These are phyloP conservation scores for Irpex sp. DNA, from an alignment of 1,284 basidiomycete genomes.

Conservation along the genomic window DNA sequence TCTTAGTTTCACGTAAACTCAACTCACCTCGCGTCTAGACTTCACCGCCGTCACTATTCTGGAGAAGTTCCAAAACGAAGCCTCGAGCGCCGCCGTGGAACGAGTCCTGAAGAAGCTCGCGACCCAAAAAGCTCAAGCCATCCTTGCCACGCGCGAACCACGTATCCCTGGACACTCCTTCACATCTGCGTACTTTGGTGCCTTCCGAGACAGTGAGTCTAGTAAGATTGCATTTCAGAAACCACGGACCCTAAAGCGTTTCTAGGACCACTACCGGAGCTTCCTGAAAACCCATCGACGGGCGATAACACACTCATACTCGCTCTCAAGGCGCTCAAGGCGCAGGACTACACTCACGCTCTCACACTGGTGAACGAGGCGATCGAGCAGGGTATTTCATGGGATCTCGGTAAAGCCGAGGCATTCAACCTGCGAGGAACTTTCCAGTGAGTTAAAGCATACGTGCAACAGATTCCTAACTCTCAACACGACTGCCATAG, in stretches of 20 bases:
- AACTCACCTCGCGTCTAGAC: constrained; percentile 46
- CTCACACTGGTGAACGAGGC: constrained; percentile 83
- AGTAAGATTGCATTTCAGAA: not conserved
- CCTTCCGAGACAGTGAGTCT: constrained; percentile 83
- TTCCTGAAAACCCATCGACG: constrained; percentile 73
- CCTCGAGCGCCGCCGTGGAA: constrained; percentile 82
- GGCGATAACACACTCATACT: constrained; percentile 86
- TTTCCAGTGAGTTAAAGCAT: constrained; percentile 64
- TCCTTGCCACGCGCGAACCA: constrained; percentile 73
- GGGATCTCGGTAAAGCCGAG: constrained; percentile 75
- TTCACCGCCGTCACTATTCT: constrained; percentile 96
- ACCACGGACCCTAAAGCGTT: constrained; percentile 5
- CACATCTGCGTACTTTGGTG: constrained; percentile 94
- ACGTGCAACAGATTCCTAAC: not conserved
- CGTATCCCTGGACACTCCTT: constrained; percentile 91
- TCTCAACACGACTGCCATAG: constrained; percentile 29
- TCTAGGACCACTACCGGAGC: constrained; percentile 62
- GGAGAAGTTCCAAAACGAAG: constrained; percentile 87
- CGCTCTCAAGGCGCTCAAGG: constrained; percentile 81
- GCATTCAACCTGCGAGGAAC: constrained; percentile 94
- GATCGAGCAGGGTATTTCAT: constrained; percentile 85
- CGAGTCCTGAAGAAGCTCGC: constrained; percentile 89
- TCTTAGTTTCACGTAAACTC: not conserved
- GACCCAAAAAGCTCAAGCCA: constrained; percentile 66
- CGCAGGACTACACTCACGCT: constrained; percentile 86